Base-by-base conservation (phyloP, 768 basidiomycete genomes). In the Pisolithus tinctorius region DNA sequence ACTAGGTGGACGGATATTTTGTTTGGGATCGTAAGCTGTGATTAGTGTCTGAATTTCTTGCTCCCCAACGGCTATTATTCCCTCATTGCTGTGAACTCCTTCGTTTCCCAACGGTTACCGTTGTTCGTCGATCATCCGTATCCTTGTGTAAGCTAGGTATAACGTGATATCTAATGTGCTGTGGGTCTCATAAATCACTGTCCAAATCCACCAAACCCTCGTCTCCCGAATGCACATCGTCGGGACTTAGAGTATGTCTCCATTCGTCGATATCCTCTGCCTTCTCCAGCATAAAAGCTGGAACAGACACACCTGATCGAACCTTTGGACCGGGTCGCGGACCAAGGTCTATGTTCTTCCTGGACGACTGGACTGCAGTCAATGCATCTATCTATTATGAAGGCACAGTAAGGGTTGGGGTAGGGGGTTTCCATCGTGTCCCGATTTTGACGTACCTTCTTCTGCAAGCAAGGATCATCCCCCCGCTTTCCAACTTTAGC, bases 261-360 rank as follows among this genome's bases (percentile, higher is more conserved):
- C 7, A 29, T 17, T 30, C 40, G 17, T 44, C n/a, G 34, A 23
- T 37, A 30, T 20, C 42, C 7, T 53, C 50, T 10, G 46, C 55
- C 2, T 52, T 41, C 20, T 58, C 56, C 0, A 44, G 31, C 55
- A 64, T 68, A 4, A 73, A 74, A 6, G 61, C 63, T 37, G 70
- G 71, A 14, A 67, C 60, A 7, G 71, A 60, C 7, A 84, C 82
- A 6, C 81, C 82, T 8, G 83, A 84, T n/a, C 77, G 78, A 49
- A 84, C 74, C 50, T 75, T 80, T 17, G 76, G 73, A 9, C 88
- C 86, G 16, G 83, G 82, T 46, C 78, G 69, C 4, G 82, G 82
- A 13, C 78, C 79, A 16, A 90, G 76, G 10, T 69, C 63, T 14
- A 86, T 77, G 11, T 72, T 72, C 60, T 71, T 79, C 45, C 77